Conservation (phyloP, 2,329 filamentous ascomycete genomes). For the Graphilbum sp. region DNA sequence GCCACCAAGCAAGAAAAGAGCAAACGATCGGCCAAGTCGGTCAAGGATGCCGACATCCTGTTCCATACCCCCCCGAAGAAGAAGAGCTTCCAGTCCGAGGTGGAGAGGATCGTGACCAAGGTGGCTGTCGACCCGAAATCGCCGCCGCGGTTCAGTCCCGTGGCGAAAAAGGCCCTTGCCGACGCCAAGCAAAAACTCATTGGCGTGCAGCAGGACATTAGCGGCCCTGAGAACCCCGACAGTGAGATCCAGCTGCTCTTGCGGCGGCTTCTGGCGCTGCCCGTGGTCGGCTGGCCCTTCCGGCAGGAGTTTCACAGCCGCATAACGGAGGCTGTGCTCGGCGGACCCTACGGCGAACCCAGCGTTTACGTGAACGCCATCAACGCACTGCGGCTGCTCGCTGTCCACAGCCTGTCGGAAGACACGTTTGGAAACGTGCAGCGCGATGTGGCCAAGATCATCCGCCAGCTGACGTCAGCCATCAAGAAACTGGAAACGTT, state of each 20-base stretch:
- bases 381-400: constrained; percentile 51
- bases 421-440: constrained; percentile 81
- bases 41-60: constrained; percentile 29
- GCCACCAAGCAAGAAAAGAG: constrained; percentile 11
- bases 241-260: constrained; percentile 31
- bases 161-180: constrained; percentile 32
- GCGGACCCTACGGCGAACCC: constrained; percentile 54
- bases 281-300: constrained; percentile 46
- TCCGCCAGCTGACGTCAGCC: constrained; percentile 54
- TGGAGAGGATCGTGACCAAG: constrained; percentile 29
- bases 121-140: constrained; percentile 30
- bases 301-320: constrained; percentile 51
- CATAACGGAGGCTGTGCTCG: constrained; percentile 52
- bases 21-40: constrained; percentile 21
- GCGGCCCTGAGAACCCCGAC: constrained; percentile 31
- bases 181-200: constrained; percentile 31
- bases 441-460: constrained; percentile 56
- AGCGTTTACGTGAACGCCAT: constrained; percentile 55
- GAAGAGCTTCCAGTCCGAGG: constrained; percentile 21
- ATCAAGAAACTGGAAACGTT: constrained; percentile 57
- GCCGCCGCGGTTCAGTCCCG: constrained; percentile 31
- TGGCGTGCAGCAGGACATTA: constrained; percentile 36
- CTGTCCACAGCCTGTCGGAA: constrained; percentile 59
- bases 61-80: constrained; percentile 19
- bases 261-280: constrained; percentile 29